Evolutionary conservation across 768 basidiomycete species (phyloP), one percentile per base, ranked within the genome.

Genomic region (Serendipita sp.): DNA sequence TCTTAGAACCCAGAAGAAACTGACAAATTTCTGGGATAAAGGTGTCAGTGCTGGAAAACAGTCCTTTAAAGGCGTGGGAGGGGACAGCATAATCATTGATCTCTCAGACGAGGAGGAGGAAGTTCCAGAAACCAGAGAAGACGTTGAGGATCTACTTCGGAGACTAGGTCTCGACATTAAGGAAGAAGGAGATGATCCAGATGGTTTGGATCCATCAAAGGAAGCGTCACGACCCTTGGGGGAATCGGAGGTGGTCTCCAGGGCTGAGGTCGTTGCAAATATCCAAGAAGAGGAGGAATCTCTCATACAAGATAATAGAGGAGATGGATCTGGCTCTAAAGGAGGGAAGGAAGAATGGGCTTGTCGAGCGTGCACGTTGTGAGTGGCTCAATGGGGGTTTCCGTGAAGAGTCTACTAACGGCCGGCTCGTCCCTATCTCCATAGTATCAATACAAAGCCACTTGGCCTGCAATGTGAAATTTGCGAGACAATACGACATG

Each of bases 311-410:
- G 13, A 41, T 41, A 2, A 5, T 41, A 13, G 38, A 7, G 38
- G 38, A 41, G 13, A 41, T 41, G 38, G 38, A 41, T 41, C 38
- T 41, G 38, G 13, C 13, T 5, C 5, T 13, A 13, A 41, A 13
- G 38, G 13, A 13, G 38, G 38, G 7, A 41, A 41, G 13, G 38
- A 5, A 1, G 38, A 41, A 41, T 41, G 38, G 38, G 13, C 38
- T 46, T 88, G 86, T 69, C 68, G 74, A 11, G 74, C 82, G 23
- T 88, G 86, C 66, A 88, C 86, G 3, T 71, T 88, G 86, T 87
- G 70, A 73, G 85, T 69, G 28, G 18, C 32, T 41, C 38, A 41
- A 41, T 41, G 38, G 38, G 38, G 38, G 13, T 35, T 28, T 54
- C 34, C 30, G 1, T 41, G 13, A 41, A 41, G 56, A 30, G 8